Evolutionary conservation across 768 basidiomycete genomes (phyloP).

Genomic region (Trametes punicea): DNA sequence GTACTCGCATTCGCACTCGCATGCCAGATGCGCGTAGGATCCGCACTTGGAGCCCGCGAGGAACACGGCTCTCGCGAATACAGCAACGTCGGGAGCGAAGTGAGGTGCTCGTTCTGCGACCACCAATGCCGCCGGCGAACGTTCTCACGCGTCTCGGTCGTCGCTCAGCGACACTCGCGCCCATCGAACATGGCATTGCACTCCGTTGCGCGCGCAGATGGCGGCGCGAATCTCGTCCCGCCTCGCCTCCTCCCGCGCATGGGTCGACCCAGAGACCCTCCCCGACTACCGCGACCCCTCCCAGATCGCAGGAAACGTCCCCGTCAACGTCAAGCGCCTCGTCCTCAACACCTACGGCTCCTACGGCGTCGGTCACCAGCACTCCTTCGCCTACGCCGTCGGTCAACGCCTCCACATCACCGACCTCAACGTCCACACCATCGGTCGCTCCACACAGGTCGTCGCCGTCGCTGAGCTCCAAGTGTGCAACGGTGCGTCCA

Average conservation of each 20-base stretch:
- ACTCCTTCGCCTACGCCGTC: slow-evolving; percentile 59
- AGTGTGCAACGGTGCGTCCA: slow-evolving; percentile 48
- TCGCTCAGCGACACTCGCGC: no score
- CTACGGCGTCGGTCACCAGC: slow-evolving; percentile 66
- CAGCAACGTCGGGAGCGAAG: no score
- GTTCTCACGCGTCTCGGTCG: no score
- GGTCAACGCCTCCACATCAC: slow-evolving; percentile 59
- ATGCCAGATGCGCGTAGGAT: no score
- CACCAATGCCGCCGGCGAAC: no score
- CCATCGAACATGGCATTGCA: no score
- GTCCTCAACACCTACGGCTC: slow-evolving; percentile 63
- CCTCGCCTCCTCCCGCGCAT: slow-evolving; percentile 31
- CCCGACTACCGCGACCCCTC: slow-evolving; percentile 58
- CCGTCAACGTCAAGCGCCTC: slow-evolving; percentile 61
- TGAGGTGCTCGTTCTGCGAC: no score
- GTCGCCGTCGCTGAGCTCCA: slow-evolving; percentile 59
- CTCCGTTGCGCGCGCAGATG: no score
- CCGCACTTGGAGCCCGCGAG: no score
- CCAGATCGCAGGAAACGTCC: slow-evolving; percentile 59
- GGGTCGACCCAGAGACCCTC: slow-evolving; percentile 64
- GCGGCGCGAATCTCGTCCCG: slow-evolving; percentile 15
- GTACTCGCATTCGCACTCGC: no score
- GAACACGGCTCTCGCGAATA: no score
- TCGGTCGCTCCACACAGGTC: slow-evolving; percentile 52
- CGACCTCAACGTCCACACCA: slow-evolving; percentile 51